Evolutionary conservation across 1,284 basidiomycete species (phyloP).

Genomic region (Cryptococcus floricola): DNA sequence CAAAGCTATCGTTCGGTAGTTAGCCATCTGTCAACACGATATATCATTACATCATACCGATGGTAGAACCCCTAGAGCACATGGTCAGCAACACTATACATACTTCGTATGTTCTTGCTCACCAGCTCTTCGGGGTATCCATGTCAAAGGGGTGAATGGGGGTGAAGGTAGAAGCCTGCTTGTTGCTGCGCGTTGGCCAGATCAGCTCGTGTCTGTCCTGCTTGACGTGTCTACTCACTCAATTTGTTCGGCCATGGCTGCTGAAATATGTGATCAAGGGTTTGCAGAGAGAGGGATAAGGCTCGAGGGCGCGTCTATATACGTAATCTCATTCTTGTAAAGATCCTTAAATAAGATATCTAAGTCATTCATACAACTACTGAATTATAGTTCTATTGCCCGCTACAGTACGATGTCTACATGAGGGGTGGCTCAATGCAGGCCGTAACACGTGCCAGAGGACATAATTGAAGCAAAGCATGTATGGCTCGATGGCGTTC

Average conservation of each 20-base stretch:
- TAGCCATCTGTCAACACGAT: not conserved
- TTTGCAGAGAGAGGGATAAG: too few species aligned
- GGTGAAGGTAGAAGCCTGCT: constrained; percentile 37
- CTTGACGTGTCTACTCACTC: not conserved
- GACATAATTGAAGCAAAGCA: too few species aligned
- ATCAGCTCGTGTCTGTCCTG: not conserved
- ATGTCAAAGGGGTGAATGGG: constrained; percentile 50
- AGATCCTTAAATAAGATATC: too few species aligned
- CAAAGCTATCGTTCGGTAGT: constrained; percentile 26
- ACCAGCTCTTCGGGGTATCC: constrained; percentile 48
- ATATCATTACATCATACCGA: constrained; percentile 12
- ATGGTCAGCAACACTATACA: not conserved
- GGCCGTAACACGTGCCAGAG: too few species aligned
- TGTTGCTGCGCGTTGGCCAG: not conserved
- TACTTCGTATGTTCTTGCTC: constrained; percentile 3
- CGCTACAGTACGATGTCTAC: too few species aligned
- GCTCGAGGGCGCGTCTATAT: too few species aligned
- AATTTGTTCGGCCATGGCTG: not conserved
- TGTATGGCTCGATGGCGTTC: too few species aligned
- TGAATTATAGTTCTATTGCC: too few species aligned
- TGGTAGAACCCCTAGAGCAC: constrained; percentile 22
- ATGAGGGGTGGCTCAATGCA: too few species aligned
- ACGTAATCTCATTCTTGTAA: too few species aligned
- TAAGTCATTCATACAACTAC: too few species aligned
- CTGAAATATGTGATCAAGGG: too few species aligned